Percentiles rank a stretch among this genome's conserved stretches.
Evolutionary conservation across 768 basidiomycete species (phyloP).

Genomic region (Saitozyma sp.): DNA sequence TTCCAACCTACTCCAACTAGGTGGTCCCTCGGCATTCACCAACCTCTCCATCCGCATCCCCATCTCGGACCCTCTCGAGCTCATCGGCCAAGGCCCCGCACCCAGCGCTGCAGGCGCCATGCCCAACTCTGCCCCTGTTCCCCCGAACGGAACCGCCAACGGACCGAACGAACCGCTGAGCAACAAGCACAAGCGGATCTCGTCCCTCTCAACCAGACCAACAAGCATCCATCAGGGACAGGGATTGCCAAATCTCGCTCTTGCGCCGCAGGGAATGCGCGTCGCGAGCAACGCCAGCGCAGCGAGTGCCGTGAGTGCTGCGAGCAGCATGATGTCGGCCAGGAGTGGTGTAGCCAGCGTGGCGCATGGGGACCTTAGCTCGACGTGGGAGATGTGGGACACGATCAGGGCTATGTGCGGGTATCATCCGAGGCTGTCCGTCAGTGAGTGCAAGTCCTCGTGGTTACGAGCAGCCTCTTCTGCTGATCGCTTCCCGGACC

Average conservation of each 20-base stretch:
- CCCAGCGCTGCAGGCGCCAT: not conserved
- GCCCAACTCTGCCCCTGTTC: not conserved
- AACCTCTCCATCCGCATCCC: slow-evolving; percentile 73
- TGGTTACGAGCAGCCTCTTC: not conserved
- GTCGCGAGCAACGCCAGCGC: slow-evolving; percentile 23
- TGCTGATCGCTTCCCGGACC: not conserved
- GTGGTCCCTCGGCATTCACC: slow-evolving; percentile 62
- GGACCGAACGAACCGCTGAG: not conserved
- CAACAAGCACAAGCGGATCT: slow-evolving; percentile 44
- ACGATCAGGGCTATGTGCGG: slow-evolving; percentile 84
- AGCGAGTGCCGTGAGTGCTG: slow-evolving; percentile 19
- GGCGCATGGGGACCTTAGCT: slow-evolving; percentile 46
- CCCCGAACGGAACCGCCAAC: slow-evolving; percentile 8
- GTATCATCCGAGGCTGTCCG: slow-evolving; percentile 58
- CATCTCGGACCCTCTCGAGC: slow-evolving; percentile 59
- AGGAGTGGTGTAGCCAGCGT: slow-evolving; percentile 16
- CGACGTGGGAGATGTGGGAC: slow-evolving; percentile 99
- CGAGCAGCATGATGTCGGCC: slow-evolving; percentile 18
- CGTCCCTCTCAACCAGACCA: slow-evolving; percentile 36
- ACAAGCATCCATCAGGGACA: slow-evolving; percentile 38
- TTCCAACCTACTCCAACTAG: slow-evolving; percentile 65
- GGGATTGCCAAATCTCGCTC: slow-evolving; percentile 8
- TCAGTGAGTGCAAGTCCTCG: slow-evolving; percentile 45
- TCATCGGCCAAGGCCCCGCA: slow-evolving; percentile 46
- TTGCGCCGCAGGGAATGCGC: slow-evolving; percentile 53